Base-by-base conservation (phyloP, 2,329 filamentous ascomycete genomes). In the Gnomoniopsis sp. region DNA sequence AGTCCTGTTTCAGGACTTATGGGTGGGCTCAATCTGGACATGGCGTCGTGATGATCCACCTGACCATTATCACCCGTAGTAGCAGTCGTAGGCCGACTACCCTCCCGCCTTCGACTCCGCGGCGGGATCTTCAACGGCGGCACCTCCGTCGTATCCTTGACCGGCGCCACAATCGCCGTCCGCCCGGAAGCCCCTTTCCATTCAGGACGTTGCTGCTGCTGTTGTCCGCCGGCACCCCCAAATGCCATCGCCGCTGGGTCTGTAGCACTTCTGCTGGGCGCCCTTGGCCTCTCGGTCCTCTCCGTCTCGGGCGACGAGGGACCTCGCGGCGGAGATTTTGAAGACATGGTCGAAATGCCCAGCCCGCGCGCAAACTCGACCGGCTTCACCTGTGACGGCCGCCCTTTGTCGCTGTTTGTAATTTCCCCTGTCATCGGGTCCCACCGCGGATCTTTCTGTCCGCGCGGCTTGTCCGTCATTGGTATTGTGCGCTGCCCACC, bases 141-240 rank as follows among this genome's bases (percentile, higher is more conserved):
- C 15, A 80, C 81, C 59, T 77, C 74, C 46, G 75, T 75, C 38
- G 84, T 83, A 68, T 90, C 87, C 67, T 77, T 80, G 41, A 90
- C 80, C 3, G 88, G 86, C 48, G 81, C 79, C 36, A 89, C 81
- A 57, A 90, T 78, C 38, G 82, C 77, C 46, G 80, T 80, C 63
- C 89, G 83, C 30, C 89, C 89, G 69, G 86, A 91, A 41, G 86
- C 85, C 19, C 89, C 89, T 66, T 86, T 87, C 89, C 89, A 92
- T 58, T 86, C 79, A 6, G 86, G 84, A 22, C 41, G 41, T 11
- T 41, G 36, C 36, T 41, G 36, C 36, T 36, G 34, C 34, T 15
- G n/a, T n/a, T n/a, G n/a, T 36, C 36, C 17, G 12, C 79, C 77
- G 53, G 68, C 75, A 26, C 72, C 61, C 65, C 69, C 63, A 66